These are phyloP conservation scores for Solanum sejunctum DNA, from an alignment of 257 asterid species.

Conservation along the genomic window DNA sequence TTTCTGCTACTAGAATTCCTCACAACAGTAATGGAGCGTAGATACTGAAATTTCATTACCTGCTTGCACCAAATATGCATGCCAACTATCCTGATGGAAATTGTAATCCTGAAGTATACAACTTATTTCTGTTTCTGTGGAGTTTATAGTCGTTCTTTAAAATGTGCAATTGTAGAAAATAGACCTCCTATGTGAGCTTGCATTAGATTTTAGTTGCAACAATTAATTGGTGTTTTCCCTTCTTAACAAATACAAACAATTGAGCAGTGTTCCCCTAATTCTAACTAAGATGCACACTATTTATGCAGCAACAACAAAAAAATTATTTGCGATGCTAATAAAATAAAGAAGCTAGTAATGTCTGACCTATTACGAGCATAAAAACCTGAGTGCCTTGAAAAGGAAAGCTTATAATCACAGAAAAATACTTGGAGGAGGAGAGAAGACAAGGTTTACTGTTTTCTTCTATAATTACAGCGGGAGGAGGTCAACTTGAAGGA, in stretches of 20 bases:
- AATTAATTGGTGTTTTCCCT: background rate
- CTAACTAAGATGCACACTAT: background rate
- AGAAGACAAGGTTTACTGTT: background rate
- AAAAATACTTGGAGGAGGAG: background rate
- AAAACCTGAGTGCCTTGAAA: background rate
- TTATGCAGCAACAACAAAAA: background rate
- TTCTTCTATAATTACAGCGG: background rate
- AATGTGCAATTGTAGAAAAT: background rate
- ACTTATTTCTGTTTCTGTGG: background rate
- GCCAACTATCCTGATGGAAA: background rate
- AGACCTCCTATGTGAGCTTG: background rate
- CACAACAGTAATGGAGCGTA: background rate
- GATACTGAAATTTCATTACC: background rate
- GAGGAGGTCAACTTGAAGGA: background rate
- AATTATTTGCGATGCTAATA: background rate
- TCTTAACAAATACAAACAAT: background rate
- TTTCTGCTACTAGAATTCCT: background rate
- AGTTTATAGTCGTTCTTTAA: background rate
- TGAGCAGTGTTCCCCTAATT: background rate
- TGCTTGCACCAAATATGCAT: background rate
- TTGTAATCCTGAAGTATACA: background rate
- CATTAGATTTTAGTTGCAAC: background rate
- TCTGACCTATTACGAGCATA: background rate
- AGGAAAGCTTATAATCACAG: background rate
- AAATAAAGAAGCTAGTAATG: background rate